phyloP scores from a whole-genome alignment of 2,329 filamentous ascomycete genomes.

The Didymella keratinophila region DNA sequence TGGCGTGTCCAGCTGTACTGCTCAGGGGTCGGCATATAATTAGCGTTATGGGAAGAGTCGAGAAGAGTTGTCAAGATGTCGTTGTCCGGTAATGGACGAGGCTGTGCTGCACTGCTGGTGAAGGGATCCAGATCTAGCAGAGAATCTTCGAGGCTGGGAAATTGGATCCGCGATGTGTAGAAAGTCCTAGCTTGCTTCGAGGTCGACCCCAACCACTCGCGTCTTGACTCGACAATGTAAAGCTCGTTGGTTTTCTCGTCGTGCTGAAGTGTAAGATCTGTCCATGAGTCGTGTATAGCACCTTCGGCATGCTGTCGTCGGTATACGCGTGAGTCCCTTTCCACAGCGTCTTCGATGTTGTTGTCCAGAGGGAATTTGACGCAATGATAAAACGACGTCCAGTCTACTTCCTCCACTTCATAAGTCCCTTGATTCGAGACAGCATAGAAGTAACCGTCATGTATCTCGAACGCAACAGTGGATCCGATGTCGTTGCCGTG shows the following conservation, averaged over 20 bases:
- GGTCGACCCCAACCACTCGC: constrained; percentile 67
- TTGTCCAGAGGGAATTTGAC: constrained; percentile 66
- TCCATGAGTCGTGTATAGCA: constrained; percentile 78
- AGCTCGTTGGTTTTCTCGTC: constrained; percentile 67
- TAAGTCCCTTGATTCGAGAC: constrained; percentile 71
- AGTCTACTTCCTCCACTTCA: constrained; percentile 69
- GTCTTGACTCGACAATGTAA: constrained; percentile 71
- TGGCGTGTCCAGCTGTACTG: constrained; percentile 60
- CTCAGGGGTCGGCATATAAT: constrained; percentile 47
- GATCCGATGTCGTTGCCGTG: constrained; percentile 71
- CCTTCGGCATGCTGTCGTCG: constrained; percentile 73
- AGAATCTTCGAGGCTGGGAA: constrained; percentile 23
- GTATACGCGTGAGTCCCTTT: constrained; percentile 64
- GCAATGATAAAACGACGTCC: constrained; percentile 74
- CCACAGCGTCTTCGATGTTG: constrained; percentile 52
- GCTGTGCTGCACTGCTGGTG: neutral
- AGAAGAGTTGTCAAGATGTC: constrained; percentile 39
- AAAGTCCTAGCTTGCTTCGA: constrained; percentile 70
- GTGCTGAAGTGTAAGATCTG: constrained; percentile 67
- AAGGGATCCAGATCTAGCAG: constrained; percentile 15
- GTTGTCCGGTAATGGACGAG: constrained; percentile 35
- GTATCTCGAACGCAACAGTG: constrained; percentile 75
- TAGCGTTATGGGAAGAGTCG: constrained; percentile 46
- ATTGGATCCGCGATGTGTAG: constrained; percentile 67
- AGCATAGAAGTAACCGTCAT: constrained; percentile 71